Evolutionary conservation across 768 basidiomycete genomes (phyloP).

Genomic region (Tylopilus intermedius): DNA sequence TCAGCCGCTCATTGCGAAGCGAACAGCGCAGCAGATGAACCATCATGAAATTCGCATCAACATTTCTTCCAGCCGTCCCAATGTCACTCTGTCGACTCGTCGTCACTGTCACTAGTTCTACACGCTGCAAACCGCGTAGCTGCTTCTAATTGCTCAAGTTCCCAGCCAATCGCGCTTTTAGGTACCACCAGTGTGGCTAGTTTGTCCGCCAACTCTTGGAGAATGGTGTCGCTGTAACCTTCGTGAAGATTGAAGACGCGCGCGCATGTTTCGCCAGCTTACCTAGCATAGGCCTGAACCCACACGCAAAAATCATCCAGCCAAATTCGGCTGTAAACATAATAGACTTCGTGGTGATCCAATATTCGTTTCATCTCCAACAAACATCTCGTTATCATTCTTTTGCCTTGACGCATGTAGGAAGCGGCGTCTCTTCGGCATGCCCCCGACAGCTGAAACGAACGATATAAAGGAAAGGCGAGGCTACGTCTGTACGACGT

Average conservation of each 20-base stretch:
- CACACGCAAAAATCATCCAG: conserved; percentile 82
- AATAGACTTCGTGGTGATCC: conserved; percentile 82
- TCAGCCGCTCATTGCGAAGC: conserved; percentile 1
- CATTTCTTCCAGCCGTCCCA: conserved; percentile 6
- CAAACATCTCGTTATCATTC: conserved; percentile 58
- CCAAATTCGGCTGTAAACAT: conserved; percentile 86
- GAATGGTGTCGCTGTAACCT: conserved; percentile 50
- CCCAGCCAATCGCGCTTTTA: conserved; percentile 64
- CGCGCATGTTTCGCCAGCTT: conserved; percentile 18
- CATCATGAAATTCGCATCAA: not conserved
- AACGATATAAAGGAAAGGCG: conserved; percentile 75
- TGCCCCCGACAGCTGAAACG: conserved; percentile 65
- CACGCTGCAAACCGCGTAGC: conserved; percentile 39
- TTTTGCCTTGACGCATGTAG: conserved; percentile 56
- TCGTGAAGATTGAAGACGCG: conserved; percentile 1
- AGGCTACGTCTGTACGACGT: conserved; percentile 72
- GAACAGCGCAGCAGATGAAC: not conserved
- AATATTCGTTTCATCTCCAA: conserved; percentile 69
- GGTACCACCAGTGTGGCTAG: conserved; percentile 40
- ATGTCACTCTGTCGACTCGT: conserved; percentile 43
- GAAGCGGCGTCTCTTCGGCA: conserved; percentile 62
- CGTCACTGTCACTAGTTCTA: conserved; percentile 62
- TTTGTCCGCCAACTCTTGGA: conserved; percentile 42
- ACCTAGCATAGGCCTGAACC: conserved; percentile 70
- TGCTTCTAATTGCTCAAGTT: conserved; percentile 61